Percentiles rank a stretch among this genome's conserved stretches.
phyloP scores from a whole-genome alignment of 1,139 yeast species.

The Saccharomycopsis hybrid region DNA sequence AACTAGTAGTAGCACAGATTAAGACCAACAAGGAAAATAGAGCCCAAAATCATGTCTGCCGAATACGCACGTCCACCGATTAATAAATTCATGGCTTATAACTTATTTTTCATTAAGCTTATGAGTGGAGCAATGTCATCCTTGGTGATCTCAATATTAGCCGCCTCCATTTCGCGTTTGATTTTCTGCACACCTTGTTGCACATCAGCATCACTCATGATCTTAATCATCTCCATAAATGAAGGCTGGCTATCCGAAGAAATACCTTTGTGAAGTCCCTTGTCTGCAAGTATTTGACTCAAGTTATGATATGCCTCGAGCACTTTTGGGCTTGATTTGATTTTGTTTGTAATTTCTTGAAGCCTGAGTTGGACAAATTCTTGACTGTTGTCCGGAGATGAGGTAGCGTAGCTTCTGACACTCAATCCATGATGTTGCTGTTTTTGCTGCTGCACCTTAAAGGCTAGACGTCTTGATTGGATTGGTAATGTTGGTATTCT shows the following conservation, averaged over 20 bases:
- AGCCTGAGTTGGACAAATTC: slow-evolving; percentile 17
- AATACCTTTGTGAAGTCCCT: slow-evolving; percentile 3
- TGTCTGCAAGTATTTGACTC: slow-evolving; percentile 1
- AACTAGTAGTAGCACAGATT: too few relatives aligned
- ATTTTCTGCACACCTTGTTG: slow-evolving; percentile 10
- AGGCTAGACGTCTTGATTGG: not conserved
- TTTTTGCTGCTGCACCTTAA: not conserved
- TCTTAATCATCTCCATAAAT: slow-evolving; percentile 14
- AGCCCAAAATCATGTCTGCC: too few relatives aligned
- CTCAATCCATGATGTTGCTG: too few relatives aligned
- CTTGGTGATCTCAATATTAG: slow-evolving; percentile 15
- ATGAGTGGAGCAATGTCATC: slow-evolving; percentile 19
- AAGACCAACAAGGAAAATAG: too few relatives aligned
- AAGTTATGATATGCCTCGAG: slow-evolving; percentile 12
- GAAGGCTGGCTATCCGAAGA: slow-evolving; percentile 8
- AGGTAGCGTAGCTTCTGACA: slow-evolving; percentile 15
- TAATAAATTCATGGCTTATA: not conserved
- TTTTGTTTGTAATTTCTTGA: slow-evolving; percentile 13
- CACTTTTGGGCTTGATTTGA: slow-evolving; percentile 12
- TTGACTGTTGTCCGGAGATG: slow-evolving; percentile 14
- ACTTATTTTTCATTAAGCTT: slow-evolving; percentile 11
- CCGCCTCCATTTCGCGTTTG: slow-evolving; percentile 14
- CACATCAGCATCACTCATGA: slow-evolving; percentile 18
- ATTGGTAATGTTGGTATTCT: not conserved
- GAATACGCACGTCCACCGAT: too few relatives aligned